Percentiles rank a stretch among this genome's conserved stretches.
These are phyloP conservation scores for Calocybe cyanea DNA, from an alignment of 768 basidiomycete genomes.

Conservation along the genomic window DNA sequence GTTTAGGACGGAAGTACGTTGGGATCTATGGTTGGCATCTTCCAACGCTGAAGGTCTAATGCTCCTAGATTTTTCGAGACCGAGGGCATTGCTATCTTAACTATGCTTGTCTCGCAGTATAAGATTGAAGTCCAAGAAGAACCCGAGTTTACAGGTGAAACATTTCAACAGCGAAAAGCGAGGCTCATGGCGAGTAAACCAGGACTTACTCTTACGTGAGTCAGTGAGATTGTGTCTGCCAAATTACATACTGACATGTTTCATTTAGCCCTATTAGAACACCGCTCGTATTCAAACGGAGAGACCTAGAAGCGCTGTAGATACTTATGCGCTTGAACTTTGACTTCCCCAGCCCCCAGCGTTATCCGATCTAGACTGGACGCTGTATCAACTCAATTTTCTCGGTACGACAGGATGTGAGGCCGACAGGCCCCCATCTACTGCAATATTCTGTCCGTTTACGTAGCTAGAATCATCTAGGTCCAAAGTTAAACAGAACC, in stretches of 20 bases:
- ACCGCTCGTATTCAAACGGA: slow-evolving; percentile 31
- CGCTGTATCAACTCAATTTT: slow-evolving; percentile 46
- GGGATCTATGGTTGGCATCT: not conserved
- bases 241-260: not conserved
- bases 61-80: slow-evolving; percentile 45
- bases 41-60: not conserved
- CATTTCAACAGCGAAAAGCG: slow-evolving; percentile 41
- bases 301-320: slow-evolving; percentile 11
- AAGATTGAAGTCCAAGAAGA: slow-evolving; percentile 48
- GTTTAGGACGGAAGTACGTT: slow-evolving; percentile 38
- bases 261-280: slow-evolving; percentile 24
- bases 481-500: not conserved
- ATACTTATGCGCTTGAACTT: too few species aligned
- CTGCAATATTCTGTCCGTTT: slow-evolving; percentile 83
- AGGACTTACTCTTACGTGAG: slow-evolving; percentile 44
- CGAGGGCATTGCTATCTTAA: slow-evolving; percentile 47
- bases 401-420: slow-evolving; percentile 81
- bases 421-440: slow-evolving; percentile 82
- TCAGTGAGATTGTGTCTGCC: slow-evolving; percentile 5
- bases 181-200: slow-evolving; percentile 33
- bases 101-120: slow-evolving; percentile 43
- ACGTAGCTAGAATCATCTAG: slow-evolving; percentile 88
- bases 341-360: too few species aligned
- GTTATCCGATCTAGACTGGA: too few species aligned
- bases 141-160: slow-evolving; percentile 41